Base-by-base conservation (phyloP, 495 filamentous ascomycete species). In the Tuber microsphaerosporum region DNA sequence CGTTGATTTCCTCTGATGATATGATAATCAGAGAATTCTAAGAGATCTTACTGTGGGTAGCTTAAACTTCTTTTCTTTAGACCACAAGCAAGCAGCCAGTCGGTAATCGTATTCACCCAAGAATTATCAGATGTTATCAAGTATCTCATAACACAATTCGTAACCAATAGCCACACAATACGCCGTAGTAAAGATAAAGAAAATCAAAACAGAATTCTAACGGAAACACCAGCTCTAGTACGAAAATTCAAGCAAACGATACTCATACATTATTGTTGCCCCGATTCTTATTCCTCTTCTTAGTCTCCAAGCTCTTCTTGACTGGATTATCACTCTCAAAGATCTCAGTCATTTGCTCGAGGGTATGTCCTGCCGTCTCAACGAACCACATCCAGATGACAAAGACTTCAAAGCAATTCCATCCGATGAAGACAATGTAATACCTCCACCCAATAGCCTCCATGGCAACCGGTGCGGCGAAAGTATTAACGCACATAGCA, bases 301-400 rank as follows among this genome's bases (percentile, higher is more conserved):
- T 86, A 84, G 88, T 85, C 73, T 86, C 83, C 77, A 88, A 82
- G 45, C 87, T 88, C 81, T 84, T 85, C 80, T 87, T 88, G 74
- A 88, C 87, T 0, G 89, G 89, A 74, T 89, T 86, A 16, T 74
- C 79, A 10, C 85, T 84, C 74, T 90, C 86, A 82, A 93, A 92
- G 71, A 92, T 88, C 77, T 88, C 88, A 45, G 86, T 85, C 46
- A 93, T 82, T 82, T 92, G 90, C 82, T 93, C 91, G 69, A 93
- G 86, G 9, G 90, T 92, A 72, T 88, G 87, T 16, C 88, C 88
- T 42, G 87, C 87, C 8, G 91, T 93, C 83, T 93, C 91, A 0
- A 90, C 87, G 79, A 90, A 90, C 75, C 90, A 86, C 77, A 91
- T 89, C 82, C 89, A 92, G 71, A 91, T 90, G 7, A 88, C 76